A percentile compares a stretch with the other conserved stretches of the same genome.
phyloP scores from a whole-genome alignment of 2,329 filamentous ascomycete genomes.

The Talaromyces albobiverticillius region DNA sequence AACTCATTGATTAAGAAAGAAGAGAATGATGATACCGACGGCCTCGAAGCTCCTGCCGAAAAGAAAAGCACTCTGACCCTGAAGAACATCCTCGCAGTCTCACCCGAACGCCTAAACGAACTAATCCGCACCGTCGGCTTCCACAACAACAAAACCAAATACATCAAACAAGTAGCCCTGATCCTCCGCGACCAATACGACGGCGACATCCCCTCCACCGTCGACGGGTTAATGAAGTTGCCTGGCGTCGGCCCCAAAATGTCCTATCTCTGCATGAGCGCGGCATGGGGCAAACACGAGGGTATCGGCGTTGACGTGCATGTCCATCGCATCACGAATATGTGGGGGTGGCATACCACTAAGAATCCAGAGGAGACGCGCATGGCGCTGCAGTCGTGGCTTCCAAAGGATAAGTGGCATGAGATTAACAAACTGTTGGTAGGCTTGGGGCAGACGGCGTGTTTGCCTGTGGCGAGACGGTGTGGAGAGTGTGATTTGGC shows the following conservation, averaged over 20 bases:
- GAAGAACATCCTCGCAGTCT: slow-evolving; percentile 71
- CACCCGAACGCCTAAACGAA: slow-evolving; percentile 64
- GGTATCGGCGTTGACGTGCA: slow-evolving; percentile 95
- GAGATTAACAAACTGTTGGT: slow-evolving; percentile 90
- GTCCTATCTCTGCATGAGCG: slow-evolving; percentile 83
- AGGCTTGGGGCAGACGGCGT: slow-evolving; percentile 83
- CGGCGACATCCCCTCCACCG: slow-evolving; percentile 76
- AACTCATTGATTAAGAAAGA: slow-evolving; percentile 5
- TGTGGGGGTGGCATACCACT: slow-evolving; percentile 88
- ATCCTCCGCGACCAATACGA: slow-evolving; percentile 68
- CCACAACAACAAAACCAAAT: slow-evolving; percentile 90
- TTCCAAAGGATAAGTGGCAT: slow-evolving; percentile 81
- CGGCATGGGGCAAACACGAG: slow-evolving; percentile 65
- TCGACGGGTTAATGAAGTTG: slow-evolving; percentile 70
- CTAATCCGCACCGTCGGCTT: slow-evolving; percentile 85
- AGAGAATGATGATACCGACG: slow-evolving; percentile 14
- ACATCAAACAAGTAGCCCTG: slow-evolving; percentile 70
- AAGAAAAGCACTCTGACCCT: slow-evolving; percentile 59
- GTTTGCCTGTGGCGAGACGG: slow-evolving; percentile 71
- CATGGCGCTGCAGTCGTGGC: slow-evolving; percentile 71
- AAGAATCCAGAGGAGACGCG: slow-evolving; percentile 80
- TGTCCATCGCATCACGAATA: slow-evolving; percentile 89
- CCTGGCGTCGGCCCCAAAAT: slow-evolving; percentile 94
- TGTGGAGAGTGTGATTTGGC: slow-evolving; percentile 87
- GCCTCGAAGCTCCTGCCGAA: slow-evolving; percentile 16